Evolutionary conservation across 78 protist genomes (phyloP).

Genomic region (Paratrimastix pyriformis): DNA sequence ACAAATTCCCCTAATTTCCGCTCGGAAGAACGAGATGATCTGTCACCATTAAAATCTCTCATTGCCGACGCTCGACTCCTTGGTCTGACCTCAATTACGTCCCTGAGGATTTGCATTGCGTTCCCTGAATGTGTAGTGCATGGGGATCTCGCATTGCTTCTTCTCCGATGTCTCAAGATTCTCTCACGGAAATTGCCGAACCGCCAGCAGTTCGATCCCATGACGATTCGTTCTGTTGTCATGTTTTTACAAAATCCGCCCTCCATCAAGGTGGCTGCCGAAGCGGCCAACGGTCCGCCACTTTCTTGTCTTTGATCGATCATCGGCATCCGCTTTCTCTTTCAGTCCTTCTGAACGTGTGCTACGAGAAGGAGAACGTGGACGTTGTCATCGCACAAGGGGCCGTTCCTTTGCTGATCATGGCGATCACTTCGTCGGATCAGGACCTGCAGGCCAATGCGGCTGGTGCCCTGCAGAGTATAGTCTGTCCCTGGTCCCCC

Average conservation of each 20-base stretch:
- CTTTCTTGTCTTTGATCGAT: no score
- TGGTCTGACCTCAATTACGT: no score
- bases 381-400: neutral
- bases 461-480: constrained; percentile 9
- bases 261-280: neutral
- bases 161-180: no score
- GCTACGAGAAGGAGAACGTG: constrained; percentile 8
- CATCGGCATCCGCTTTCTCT: no score
- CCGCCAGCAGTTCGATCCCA: neutral
- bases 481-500: no score
- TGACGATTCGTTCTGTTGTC: neutral
- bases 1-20: no score
- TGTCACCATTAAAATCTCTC: no score
- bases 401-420: neutral
- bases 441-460: constrained; percentile 1
- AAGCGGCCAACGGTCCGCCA: constrained; percentile 17
- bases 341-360: constrained; percentile 14
- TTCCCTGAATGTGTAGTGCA: no score
- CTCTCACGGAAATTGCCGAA: neutral
- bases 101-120: no score
- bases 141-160: no score
- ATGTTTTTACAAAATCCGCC: neutral
- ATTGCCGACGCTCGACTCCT: no score
- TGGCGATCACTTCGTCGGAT: neutral
- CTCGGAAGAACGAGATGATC: no score